Conservation (phyloP, 331 rosid species). For the Quercus phellos region DNA sequence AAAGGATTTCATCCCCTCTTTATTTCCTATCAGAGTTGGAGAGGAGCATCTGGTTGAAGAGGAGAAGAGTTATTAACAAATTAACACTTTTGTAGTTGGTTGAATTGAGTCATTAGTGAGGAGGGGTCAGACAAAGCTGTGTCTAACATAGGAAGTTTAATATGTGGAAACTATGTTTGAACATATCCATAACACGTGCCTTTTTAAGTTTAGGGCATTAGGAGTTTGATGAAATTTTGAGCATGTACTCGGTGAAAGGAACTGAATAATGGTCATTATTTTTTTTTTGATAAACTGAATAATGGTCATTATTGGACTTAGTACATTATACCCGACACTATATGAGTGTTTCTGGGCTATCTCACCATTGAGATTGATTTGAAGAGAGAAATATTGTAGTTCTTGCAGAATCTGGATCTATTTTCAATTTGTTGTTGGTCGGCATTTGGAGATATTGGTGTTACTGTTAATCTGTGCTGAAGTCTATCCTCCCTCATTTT, state of each 20-base stretch:
- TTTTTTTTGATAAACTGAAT: background rate
- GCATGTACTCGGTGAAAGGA: background rate
- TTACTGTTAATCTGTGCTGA: background rate
- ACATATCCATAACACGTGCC: background rate
- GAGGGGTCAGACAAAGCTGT: background rate
- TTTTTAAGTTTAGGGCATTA: background rate
- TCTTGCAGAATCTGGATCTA: background rate
- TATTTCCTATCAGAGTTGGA: background rate
- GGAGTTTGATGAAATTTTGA: background rate
- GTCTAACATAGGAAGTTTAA: background rate
- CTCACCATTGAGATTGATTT: constrained; percentile 5
- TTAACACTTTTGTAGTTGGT: background rate
- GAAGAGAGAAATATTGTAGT: background rate
- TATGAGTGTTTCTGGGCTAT: background rate
- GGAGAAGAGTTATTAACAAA: background rate
- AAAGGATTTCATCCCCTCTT: background rate
- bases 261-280: background rate
- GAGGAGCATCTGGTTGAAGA: background rate
- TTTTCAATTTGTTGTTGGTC: background rate
- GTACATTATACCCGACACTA: constrained; percentile 1
- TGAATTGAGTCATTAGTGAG: background rate
- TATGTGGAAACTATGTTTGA: background rate
- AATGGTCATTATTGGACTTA: background rate
- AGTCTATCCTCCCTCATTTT: background rate
- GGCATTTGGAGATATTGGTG: background rate